phyloP scores from a whole-genome alignment of 2,329 filamentous ascomycete genomes.

The Botrytis elliptica region DNA sequence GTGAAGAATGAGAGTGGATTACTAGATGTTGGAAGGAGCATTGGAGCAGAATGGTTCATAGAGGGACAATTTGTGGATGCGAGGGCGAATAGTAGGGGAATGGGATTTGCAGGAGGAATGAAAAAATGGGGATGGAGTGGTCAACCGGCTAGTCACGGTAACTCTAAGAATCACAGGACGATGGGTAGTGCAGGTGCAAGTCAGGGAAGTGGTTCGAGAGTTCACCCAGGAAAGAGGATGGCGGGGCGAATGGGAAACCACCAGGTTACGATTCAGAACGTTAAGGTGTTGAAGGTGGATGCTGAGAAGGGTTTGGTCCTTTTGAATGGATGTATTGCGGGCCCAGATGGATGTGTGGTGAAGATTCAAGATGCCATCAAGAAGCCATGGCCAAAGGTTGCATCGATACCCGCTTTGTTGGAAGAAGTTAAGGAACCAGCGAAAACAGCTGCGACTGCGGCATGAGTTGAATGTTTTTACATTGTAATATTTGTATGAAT shows the following conservation, averaged over 20 bases:
- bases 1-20: constrained; percentile 74
- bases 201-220: constrained; percentile 89
- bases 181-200: constrained; percentile 87
- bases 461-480: constrained; percentile 29
- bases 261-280: constrained; percentile 84
- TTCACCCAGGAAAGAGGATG: constrained; percentile 97
- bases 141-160: constrained; percentile 90
- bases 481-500: constrained; percentile 36
- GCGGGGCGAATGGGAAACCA: constrained; percentile 91
- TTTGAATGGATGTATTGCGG: constrained; percentile 81
- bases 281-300: constrained; percentile 86
- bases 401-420: constrained; percentile 48
- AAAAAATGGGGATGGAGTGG: constrained; percentile 89
- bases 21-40: constrained; percentile 69
- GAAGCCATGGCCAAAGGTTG: constrained; percentile 65
- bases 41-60: constrained; percentile 88
- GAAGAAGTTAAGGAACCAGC: constrained; percentile 51
- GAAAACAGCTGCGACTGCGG: constrained; percentile 21
- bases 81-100: constrained; percentile 74
- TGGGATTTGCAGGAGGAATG: constrained; percentile 97
- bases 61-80: constrained; percentile 90
- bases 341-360: constrained; percentile 83
- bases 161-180: constrained; percentile 88
- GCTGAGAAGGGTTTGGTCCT: constrained; percentile 83
- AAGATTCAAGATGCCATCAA: constrained; percentile 88